Evolutionary conservation across 1,139 yeast species (phyloP).

Genomic region (Candida sp.): DNA sequence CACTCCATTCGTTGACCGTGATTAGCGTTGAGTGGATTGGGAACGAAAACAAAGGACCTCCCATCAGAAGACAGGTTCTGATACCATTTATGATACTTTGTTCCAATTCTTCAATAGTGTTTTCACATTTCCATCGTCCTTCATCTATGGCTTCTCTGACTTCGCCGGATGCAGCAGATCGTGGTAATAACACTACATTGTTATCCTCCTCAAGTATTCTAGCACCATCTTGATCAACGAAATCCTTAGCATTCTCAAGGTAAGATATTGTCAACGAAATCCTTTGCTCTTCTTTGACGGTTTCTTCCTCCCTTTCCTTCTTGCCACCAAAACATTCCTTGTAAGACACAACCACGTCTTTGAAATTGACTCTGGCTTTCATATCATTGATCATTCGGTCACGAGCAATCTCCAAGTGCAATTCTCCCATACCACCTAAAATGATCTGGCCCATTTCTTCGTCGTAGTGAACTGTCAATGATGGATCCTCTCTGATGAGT

Average conservation of each 20-base stretch:
- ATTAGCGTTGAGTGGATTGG: slow-evolving; percentile 70
- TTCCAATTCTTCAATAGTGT: slow-evolving; percentile 52
- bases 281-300: slow-evolving; percentile 20
- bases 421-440: slow-evolving; percentile 94
- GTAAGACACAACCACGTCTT: slow-evolving; percentile 86
- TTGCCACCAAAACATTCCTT: slow-evolving; percentile 64
- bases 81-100: slow-evolving; percentile 62
- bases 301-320: slow-evolving; percentile 5
- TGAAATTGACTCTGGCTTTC: slow-evolving; percentile 80
- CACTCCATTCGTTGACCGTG: slow-evolving; percentile 50
- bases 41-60: slow-evolving; percentile 69
- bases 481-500: slow-evolving; percentile 71
- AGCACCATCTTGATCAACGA: slow-evolving; percentile 45
- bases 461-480: slow-evolving; percentile 46
- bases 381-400: slow-evolving; percentile 80
- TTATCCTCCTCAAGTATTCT: slow-evolving; percentile 38
- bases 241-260: slow-evolving; percentile 46
- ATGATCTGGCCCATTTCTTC: slow-evolving; percentile 91
- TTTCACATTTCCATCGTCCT: slow-evolving; percentile 56
- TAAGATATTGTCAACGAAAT: slow-evolving; percentile 56
- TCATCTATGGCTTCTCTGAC: slow-evolving; percentile 32
- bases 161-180: slow-evolving; percentile 29
- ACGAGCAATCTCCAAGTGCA: slow-evolving; percentile 87
- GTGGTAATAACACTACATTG: slow-evolving; percentile 37
- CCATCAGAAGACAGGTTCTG: slow-evolving; percentile 76